Evolutionary conservation across 768 basidiomycete genomes (phyloP).

Genomic region (Boletellus ananas): DNA sequence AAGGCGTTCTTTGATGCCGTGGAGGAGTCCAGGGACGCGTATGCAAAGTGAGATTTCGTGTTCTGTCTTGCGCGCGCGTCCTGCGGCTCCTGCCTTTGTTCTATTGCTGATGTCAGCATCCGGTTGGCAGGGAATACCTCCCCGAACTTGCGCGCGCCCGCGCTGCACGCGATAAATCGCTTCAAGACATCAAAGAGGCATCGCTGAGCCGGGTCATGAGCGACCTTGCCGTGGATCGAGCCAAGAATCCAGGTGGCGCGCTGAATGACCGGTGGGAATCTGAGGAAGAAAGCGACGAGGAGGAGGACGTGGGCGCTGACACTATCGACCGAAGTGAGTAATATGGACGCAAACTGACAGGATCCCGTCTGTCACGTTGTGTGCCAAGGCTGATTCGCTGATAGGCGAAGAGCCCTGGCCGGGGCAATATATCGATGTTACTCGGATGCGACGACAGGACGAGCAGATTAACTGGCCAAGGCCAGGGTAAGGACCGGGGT

Average conservation of each 20-base stretch:
- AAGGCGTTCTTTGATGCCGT: slow-evolving; percentile 90
- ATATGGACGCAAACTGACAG: not conserved
- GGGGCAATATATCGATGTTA: slow-evolving; percentile 74
- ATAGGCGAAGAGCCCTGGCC: slow-evolving; percentile 68
- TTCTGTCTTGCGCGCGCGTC: not conserved
- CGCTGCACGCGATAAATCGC: slow-evolving; percentile 55
- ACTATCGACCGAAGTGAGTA: slow-evolving; percentile 71
- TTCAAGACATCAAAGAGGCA: slow-evolving; percentile 67
- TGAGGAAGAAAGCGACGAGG: slow-evolving; percentile 51
- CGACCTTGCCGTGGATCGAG: slow-evolving; percentile 74
- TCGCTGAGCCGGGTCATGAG: slow-evolving; percentile 74
- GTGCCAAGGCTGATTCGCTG: slow-evolving; percentile 8
- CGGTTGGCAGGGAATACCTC: slow-evolving; percentile 69
- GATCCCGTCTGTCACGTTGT: not conserved
- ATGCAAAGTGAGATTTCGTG: slow-evolving; percentile 63
- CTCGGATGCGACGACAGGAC: slow-evolving; percentile 50
- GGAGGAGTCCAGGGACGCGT: slow-evolving; percentile 81
- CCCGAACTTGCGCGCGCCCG: slow-evolving; percentile 81
- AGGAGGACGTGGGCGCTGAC: slow-evolving; percentile 46
- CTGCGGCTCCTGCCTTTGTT: not conserved
- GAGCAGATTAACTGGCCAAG: slow-evolving; percentile 70
- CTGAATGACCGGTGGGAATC: slow-evolving; percentile 61
- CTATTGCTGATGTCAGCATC: not conserved
- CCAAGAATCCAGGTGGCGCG: slow-evolving; percentile 54
- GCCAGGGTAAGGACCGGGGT: slow-evolving; percentile 42